Conservation (phyloP, 2,329 filamentous ascomycete genomes). For the Teratosphaeria viscida region DNA sequence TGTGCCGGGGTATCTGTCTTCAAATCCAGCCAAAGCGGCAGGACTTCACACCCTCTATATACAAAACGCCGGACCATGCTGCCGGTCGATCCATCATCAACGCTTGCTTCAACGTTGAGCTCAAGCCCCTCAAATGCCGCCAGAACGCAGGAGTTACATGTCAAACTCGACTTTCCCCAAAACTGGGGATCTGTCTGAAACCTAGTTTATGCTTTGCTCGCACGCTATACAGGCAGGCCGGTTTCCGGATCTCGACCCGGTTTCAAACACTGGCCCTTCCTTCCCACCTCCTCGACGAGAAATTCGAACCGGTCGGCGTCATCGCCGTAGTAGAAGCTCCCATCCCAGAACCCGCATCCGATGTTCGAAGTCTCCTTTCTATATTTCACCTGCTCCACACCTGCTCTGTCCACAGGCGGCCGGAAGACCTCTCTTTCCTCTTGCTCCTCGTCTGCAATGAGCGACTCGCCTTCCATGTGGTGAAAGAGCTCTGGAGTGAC, state of each 20-base stretch:
- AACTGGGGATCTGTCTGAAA: neutral
- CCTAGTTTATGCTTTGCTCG: no score
- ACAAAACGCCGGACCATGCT: neutral
- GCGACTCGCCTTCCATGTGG: slow-evolving; percentile 26
- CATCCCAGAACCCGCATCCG: slow-evolving; percentile 31
- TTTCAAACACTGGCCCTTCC: slow-evolving; percentile 28
- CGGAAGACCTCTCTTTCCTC: slow-evolving; percentile 8
- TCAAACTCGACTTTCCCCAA: neutral
- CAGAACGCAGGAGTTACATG: neutral
- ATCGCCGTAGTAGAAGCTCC: slow-evolving; percentile 27
- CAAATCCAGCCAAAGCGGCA: neutral
- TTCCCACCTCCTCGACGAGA: slow-evolving; percentile 29
- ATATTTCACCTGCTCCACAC: slow-evolving; percentile 12
- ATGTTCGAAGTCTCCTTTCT: slow-evolving; percentile 23
- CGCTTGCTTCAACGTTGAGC: neutral
- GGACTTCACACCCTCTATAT: neutral
- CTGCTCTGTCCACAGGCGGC: slow-evolving; percentile 19
- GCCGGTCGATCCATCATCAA: neutral
- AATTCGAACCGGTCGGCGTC: slow-evolving; percentile 21
- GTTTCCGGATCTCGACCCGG: slow-evolving; percentile 6
- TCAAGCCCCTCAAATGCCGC: neutral
- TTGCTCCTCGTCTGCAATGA: slow-evolving; percentile 28
- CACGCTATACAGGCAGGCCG: neutral
- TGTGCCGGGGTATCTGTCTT: neutral
- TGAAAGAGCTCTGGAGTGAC: slow-evolving; percentile 30